Evolutionary conservation across 495 filamentous ascomycete species (phyloP), one percentile per base, ranked within the genome.

Genomic region (Penicillium tannophilum): DNA sequence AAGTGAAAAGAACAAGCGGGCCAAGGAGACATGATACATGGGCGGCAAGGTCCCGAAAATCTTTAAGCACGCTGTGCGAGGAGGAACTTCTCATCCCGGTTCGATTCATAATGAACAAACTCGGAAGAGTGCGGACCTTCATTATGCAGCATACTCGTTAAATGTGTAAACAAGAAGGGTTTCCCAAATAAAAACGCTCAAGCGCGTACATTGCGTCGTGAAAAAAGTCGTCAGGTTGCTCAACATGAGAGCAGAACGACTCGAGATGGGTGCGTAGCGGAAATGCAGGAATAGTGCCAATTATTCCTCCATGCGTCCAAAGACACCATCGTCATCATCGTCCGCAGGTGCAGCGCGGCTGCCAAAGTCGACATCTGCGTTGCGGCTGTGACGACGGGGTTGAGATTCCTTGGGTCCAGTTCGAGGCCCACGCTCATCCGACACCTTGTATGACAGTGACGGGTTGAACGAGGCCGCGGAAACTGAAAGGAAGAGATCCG

Each of bases 261-360:
- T 53, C 31, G 17, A n/a, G 41, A 26, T n/a, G 14, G 39, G 39
- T 41, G 39, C 11, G 39, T 17, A 7, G 7, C 4, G 39, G 39
- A 36, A 36, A 36, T 58, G 47, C 54, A 31, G 6, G 35, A 55
- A 31, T 48, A 16, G 44, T 24, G 5, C 17, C 39, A 20, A 57
- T 67, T 82, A 96, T 74, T 94, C 92, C 69, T 98, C 94, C 93
- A 97, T 97, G 58, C 84, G 85, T 23, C 94, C 94, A 79, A 98
- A 98, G 51, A 98, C 83, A 58, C 91, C 93, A 59, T 97, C 94
- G 53, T 97, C 93, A 49, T 96, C 93, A 63, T 98, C 93, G 67
- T 95, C 91, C 61, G 84, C 86, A 28, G 86, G 84, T 9, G 80
- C 82, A 17, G 84, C 78, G 35, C 79, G 82, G 63, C 79, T 81